phyloP scores from a whole-genome alignment of 176 grass and related monocot genomes.

The Cenchrus purpureus region DNA sequence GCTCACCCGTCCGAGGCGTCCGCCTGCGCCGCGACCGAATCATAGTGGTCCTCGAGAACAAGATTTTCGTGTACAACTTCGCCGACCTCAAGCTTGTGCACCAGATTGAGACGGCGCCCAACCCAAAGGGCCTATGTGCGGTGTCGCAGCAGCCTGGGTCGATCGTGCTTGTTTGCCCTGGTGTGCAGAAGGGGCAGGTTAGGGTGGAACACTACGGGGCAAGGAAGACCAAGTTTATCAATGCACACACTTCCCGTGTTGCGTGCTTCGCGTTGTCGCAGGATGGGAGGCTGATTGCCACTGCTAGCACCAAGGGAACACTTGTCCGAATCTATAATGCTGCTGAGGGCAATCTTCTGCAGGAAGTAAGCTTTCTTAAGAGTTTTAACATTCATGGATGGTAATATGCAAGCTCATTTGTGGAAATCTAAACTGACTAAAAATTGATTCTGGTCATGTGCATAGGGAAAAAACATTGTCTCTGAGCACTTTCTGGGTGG shows the following conservation, averaged over 20 bases:
- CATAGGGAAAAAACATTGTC: not conserved
- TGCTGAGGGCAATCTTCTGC: conserved; percentile 74
- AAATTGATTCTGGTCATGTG: not conserved
- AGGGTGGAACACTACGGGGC: conserved; percentile 95
- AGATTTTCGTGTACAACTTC: conserved; percentile 97
- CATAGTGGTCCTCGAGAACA: conserved; percentile 83
- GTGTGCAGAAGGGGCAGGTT: conserved; percentile 85
- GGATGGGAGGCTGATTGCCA: conserved; percentile 90
- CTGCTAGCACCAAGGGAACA: conserved; percentile 88
- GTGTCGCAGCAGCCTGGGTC: conserved; percentile 95
- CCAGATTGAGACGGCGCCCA: conserved; percentile 93
- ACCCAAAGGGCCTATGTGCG: conserved; percentile 75
- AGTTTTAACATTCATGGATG: not conserved
- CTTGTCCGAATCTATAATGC: conserved; percentile 91
- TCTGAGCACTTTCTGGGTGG: not conserved
- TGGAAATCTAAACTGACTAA: not conserved
- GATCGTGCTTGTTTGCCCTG: conserved; percentile 86
- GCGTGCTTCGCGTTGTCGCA: conserved; percentile 84
- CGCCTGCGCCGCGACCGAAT: conserved; percentile 92
- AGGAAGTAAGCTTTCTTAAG: conserved; percentile 71
- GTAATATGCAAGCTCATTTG: not conserved
- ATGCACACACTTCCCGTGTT: conserved; percentile 85
- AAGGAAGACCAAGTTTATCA: conserved; percentile 88
- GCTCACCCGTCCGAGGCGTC: conserved; percentile 68
- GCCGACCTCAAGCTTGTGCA: conserved; percentile 90